phyloP scores from a whole-genome alignment of 73 alveolate genomes.

The Paramecium caudatum region DNA sequence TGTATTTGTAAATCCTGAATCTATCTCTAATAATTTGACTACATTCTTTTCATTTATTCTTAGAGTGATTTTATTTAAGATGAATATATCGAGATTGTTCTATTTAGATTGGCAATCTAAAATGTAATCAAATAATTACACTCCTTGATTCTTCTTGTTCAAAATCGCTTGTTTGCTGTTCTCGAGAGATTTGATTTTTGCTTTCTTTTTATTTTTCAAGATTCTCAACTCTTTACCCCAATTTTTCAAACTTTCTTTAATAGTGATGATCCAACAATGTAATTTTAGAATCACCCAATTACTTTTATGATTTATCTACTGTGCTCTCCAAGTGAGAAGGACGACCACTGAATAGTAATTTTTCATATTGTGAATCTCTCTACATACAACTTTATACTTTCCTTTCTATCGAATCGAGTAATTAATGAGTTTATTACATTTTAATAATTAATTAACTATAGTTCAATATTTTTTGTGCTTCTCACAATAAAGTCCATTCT shows the following conservation, averaged over 20 bases:
- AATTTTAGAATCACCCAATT: slow-evolving; percentile 12
- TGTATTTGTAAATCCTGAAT: background rate
- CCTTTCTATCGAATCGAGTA: slow-evolving; percentile 62
- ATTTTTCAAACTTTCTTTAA: background rate
- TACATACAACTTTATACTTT: slow-evolving; percentile 24
- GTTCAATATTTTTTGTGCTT: too few species aligned
- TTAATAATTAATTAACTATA: too few species aligned
- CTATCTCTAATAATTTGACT: slow-evolving; percentile 5
- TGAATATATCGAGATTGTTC: background rate
- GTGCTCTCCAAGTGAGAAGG: background rate
- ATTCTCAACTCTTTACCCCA: background rate
- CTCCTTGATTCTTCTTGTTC: background rate
- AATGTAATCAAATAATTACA: background rate
- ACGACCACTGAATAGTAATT: slow-evolving; percentile 31
- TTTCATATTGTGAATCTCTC: slow-evolving; percentile 16
- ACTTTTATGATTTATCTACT: background rate
- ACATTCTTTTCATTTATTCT: slow-evolving; percentile 50
- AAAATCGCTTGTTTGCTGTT: background rate
- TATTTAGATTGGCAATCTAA: slow-evolving; percentile 11
- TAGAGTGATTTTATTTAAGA: background rate
- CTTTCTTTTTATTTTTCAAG: slow-evolving; percentile 4
- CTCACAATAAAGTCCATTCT: background rate
- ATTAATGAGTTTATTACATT: slow-evolving; percentile 48
- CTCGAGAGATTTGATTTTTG: background rate
- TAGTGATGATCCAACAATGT: background rate